A percentile compares a stretch with the other conserved stretches of the same genome.
These are phyloP conservation scores for Aspergillus eucalypticola DNA, from an alignment of 2,329 filamentous ascomycete genomes.

Conservation along the genomic window DNA sequence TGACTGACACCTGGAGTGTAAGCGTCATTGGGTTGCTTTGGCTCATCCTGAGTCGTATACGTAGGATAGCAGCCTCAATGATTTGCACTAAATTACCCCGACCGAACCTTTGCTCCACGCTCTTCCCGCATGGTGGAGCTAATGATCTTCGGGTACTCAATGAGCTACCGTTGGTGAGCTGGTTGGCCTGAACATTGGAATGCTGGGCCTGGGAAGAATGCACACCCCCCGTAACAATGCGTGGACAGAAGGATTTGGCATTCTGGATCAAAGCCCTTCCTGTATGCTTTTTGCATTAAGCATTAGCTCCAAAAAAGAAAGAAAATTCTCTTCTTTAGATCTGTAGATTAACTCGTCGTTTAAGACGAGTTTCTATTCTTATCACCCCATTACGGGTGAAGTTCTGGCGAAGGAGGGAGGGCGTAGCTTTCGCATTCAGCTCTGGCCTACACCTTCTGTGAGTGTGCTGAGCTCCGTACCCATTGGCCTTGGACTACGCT, in stretches of 20 bases:
- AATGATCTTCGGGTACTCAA: slow-evolving; percentile 15
- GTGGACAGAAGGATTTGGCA: slow-evolving; percentile 24
- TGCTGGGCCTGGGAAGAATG: slow-evolving; percentile 36
- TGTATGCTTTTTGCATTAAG: not conserved
- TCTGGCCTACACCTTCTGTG: not conserved
- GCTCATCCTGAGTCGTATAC: slow-evolving; percentile 18
- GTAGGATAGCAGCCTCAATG: slow-evolving; percentile 14
- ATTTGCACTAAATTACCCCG: slow-evolving; percentile 11
- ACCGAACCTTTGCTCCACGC: slow-evolving; percentile 17
- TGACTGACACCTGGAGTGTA: slow-evolving; percentile 28
- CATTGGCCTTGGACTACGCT: not conserved
- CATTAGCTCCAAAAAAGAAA: not conserved
- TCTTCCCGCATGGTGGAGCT: slow-evolving; percentile 16
- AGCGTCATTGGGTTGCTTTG: slow-evolving; percentile 35
- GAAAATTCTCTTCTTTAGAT: slow-evolving; percentile 3
- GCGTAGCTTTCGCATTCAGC: slow-evolving; percentile 11
- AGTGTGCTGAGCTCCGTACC: not conserved
- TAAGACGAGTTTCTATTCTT: slow-evolving; percentile 22
- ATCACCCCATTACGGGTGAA: slow-evolving; percentile 10
- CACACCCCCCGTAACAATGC: slow-evolving; percentile 35
- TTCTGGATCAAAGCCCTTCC: slow-evolving; percentile 22
- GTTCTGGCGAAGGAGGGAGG: not conserved
- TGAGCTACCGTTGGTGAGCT: slow-evolving; percentile 19
- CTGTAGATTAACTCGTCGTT: slow-evolving; percentile 1
- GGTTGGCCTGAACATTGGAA: slow-evolving; percentile 30